Evolutionary conservation across 495 filamentous ascomycete genomes (phyloP), one percentile per base, ranked within the genome.

Genomic region (Trichoderma reesei): DNA sequence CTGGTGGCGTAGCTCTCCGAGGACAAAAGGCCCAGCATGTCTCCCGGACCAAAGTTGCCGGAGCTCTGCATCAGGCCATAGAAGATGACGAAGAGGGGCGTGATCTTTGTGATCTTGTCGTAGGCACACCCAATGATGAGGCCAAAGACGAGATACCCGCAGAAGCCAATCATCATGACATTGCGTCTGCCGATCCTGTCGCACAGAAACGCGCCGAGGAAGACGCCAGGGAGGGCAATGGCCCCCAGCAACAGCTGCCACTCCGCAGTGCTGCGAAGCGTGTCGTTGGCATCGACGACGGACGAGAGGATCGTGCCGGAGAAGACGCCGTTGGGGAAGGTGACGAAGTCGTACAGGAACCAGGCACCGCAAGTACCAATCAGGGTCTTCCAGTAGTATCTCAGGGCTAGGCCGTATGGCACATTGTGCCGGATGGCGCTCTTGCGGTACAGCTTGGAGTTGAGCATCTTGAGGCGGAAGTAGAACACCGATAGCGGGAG

Each of bases 161-260:
- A 73, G 65, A 82, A 83, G 1, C 80, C 81, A 10, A 83, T 66
- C 77, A 82, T 82, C 79, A 82, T 82, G n/a, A 76, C 76, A 4
- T 75, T 71, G 62, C 81, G 80, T 0, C 81, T 74, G 5, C 81
- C 81, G 18, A 82, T 65, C 3, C 67, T 64, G 56, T 82, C 75
- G 62, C 78, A 81, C 1, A 83, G 74, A 18, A 68, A 67, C 0
- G 80, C 81, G 9, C 81, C 81, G 63, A 83, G 67, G 65, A 83
- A 75, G 16, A 81, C 79, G 9, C 81, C 81, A 0, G 81, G 81
- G 0, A 83, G 68, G 10, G 77, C 66, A 34, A 83, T 69, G 26
- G 72, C 69, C 26, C 75, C 78, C 10, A 83, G 76, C 2, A 83
- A 73, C 26, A 83, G 72, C 60, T 79, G 77, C 79, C 80, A 83